phyloP scores from a whole-genome alignment of 2,329 filamentous ascomycete genomes.

The Zymoseptoria crescenta region DNA sequence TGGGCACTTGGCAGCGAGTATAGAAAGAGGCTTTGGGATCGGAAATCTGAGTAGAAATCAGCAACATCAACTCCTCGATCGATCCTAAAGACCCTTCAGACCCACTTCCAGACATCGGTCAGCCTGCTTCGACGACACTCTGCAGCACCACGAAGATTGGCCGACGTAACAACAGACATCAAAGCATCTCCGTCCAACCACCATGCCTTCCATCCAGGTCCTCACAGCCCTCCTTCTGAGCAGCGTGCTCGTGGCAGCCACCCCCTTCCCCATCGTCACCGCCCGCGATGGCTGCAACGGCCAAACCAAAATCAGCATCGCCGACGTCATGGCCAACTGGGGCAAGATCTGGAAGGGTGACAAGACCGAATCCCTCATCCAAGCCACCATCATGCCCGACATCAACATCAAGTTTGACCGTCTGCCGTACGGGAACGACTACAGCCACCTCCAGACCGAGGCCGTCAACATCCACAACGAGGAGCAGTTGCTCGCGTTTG shows the following conservation, averaged over 20 bases:
- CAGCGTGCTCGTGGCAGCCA: neutral
- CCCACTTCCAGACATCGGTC: neutral
- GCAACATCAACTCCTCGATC: neutral
- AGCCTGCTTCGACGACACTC: neutral
- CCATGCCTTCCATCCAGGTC: neutral
- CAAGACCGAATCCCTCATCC: neutral
- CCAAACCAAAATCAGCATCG: neutral
- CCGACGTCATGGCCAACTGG: neutral
- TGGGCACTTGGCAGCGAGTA: neutral
- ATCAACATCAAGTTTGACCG: neutral
- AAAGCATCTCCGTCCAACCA: neutral
- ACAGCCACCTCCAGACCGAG: neutral
- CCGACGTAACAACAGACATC: neutral
- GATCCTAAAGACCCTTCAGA: neutral
- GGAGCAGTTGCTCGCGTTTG: neutral
- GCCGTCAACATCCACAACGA: neutral
- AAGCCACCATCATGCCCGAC: neutral
- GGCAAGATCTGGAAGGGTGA: neutral
- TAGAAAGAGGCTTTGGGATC: neutral
- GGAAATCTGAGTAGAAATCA: neutral
- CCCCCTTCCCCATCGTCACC: neutral
- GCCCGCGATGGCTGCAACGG: neutral
- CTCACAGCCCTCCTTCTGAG: neutral
- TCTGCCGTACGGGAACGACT: neutral
- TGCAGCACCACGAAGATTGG: neutral